A percentile compares a stretch with the other conserved stretches of the same genome.
phyloP scores from a whole-genome alignment of 225 moss, liverwort and hornwort species.

The Physcomitrellopsis africana region DNA sequence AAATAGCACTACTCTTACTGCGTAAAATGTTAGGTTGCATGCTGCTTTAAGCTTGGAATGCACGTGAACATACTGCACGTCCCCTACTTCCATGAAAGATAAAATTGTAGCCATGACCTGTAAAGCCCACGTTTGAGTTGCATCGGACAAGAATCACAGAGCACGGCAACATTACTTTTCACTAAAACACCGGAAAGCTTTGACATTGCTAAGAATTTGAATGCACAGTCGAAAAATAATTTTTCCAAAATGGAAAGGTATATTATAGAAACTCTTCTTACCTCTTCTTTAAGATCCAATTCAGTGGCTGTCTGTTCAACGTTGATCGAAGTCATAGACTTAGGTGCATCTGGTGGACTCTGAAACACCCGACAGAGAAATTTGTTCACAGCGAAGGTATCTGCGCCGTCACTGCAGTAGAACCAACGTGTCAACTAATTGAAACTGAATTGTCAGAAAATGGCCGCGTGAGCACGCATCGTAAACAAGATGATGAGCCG shows the following conservation, averaged over 20 bases:
- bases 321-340: conserved; percentile 57
- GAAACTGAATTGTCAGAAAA: conserved; percentile 2
- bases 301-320: conserved; percentile 75
- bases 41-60: conserved; percentile 82
- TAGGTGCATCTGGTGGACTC: conserved; percentile 51
- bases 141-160: not conserved
- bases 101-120: conserved; percentile 97
- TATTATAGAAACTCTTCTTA: conserved; percentile 28
- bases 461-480: not conserved
- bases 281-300: conserved; percentile 96
- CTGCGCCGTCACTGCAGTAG: conserved; percentile 84
- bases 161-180: not conserved
- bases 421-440: conserved; percentile 17
- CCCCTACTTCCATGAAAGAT: conserved; percentile 83
- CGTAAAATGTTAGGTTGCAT: conserved; percentile 80
- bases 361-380: conserved; percentile 73
- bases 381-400: conserved; percentile 81
- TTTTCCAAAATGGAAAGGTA: not conserved
- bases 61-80: conserved; percentile 67
- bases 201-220: not conserved
- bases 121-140: conserved; percentile 22
- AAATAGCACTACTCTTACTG: conserved; percentile 35
- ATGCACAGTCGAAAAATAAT: not conserved
- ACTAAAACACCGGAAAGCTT: not conserved
- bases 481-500: not conserved